phyloP scores from a whole-genome alignment of 208 protist genomes.

The Trypanosoma lewisi region DNA sequence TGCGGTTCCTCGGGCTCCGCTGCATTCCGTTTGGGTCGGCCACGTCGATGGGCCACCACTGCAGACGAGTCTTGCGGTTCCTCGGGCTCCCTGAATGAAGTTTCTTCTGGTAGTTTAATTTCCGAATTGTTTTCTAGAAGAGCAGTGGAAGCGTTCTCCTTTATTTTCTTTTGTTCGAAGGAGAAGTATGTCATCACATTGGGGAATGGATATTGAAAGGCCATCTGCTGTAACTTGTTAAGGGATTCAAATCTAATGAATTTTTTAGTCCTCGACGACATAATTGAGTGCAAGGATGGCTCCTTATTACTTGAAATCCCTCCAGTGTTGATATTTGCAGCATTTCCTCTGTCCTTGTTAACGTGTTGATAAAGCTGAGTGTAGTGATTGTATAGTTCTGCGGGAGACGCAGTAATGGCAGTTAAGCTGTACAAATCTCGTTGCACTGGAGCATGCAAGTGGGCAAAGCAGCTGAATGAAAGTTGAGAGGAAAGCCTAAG shows the following conservation, averaged over 20 bases:
- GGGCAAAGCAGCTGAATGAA: constrained; percentile 26
- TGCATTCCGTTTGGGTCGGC: too few relatives aligned
- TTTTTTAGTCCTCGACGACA: too few relatives aligned
- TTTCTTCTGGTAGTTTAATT: too few relatives aligned
- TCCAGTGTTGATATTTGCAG: too few relatives aligned
- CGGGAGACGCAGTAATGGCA: constrained; percentile 6
- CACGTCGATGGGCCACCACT: too few relatives aligned
- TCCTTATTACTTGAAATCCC: too few relatives aligned
- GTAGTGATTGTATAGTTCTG: constrained; percentile 18
- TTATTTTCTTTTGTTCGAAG: not conserved
- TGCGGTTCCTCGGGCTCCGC: too few relatives aligned
- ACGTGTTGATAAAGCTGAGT: constrained; percentile 11
- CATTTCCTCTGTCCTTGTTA: not conserved
- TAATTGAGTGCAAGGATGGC: too few relatives aligned
- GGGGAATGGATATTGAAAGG: constrained; percentile 22
- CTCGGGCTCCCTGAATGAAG: too few relatives aligned
- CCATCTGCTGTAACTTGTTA: constrained; percentile 19
- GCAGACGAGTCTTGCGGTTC: too few relatives aligned
- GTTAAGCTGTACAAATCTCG: constrained; percentile 4
- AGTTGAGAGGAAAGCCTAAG: constrained; percentile 14
- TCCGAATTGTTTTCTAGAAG: not conserved
- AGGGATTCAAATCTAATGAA: constrained; percentile 19
- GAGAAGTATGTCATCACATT: not conserved
- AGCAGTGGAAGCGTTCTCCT: not conserved
- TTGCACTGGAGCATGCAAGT: constrained; percentile 22